Conservation (phyloP, 371 early-diverging fungal species). For the Funneliformis caledonium region DNA sequence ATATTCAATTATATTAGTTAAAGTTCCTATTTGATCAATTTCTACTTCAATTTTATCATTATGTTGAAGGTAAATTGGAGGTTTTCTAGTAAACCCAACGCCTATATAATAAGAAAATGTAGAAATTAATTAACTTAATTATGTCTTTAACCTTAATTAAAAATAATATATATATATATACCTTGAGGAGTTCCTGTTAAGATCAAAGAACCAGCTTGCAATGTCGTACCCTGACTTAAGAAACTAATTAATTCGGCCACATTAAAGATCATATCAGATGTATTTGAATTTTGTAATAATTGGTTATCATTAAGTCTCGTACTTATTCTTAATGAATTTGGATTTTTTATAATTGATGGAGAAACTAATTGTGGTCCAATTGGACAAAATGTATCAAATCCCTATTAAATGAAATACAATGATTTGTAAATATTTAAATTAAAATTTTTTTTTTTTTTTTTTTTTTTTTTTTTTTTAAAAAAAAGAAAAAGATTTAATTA, state of each 20-base stretch:
- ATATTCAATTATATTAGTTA: conserved; percentile 56
- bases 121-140: neutral
- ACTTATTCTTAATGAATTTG: conserved; percentile 51
- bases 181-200: conserved; percentile 67
- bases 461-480: too few relatives aligned
- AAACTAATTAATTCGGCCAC: conserved; percentile 57
- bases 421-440: too few relatives aligned
- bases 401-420: too few relatives aligned
- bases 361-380: conserved; percentile 64
- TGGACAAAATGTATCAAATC: conserved; percentile 68
- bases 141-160: neutral
- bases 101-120: conserved; percentile 36
- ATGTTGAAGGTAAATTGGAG: conserved; percentile 59
- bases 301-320: conserved; percentile 49
- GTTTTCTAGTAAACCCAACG: conserved; percentile 57
- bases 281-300: conserved; percentile 58
- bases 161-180: conserved; percentile 17
- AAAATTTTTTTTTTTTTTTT: too few relatives aligned
- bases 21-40: conserved; percentile 60
- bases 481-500: neutral
- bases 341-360: conserved; percentile 53
- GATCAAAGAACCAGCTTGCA: conserved; percentile 64
- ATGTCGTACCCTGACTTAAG: conserved; percentile 62
- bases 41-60: conserved; percentile 56
- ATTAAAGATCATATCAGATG: conserved; percentile 62